Percentiles rank a stretch among this genome's conserved stretches.
Conservation (phyloP, 768 basidiomycete genomes). For the Asterophora parasitica region DNA sequence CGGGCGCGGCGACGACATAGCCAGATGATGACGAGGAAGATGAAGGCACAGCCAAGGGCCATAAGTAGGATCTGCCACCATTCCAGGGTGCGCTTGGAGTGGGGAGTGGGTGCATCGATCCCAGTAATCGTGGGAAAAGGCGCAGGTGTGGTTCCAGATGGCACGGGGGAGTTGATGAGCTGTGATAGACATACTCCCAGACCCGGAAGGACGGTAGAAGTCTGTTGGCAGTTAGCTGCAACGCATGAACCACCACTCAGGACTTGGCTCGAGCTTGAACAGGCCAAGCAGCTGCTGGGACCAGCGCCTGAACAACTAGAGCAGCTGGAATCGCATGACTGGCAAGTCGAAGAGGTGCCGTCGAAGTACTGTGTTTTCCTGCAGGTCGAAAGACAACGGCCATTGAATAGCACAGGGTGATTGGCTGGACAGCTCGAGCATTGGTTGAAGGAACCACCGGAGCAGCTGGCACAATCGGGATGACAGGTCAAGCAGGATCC, state of each 20-base stretch:
- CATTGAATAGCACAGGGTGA: constrained; percentile 67
- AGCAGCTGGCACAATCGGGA: constrained; percentile 77
- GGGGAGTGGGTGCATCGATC: constrained; percentile 41
- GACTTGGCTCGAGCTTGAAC: constrained; percentile 43
- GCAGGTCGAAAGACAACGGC: constrained; percentile 76
- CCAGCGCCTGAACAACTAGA: constrained; percentile 58
- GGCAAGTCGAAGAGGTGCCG: constrained; percentile 52
- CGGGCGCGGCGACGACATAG: constrained; percentile 64
- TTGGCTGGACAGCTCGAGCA: constrained; percentile 66
- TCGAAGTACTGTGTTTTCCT: constrained; percentile 68
- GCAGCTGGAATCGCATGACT: constrained; percentile 64
- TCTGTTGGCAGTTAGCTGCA: constrained; percentile 52
- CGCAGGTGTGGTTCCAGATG: constrained; percentile 39
- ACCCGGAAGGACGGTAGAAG: constrained; percentile 53
- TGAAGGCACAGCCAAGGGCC: constrained; percentile 77
- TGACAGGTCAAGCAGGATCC: constrained; percentile 71
- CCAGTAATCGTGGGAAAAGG: constrained; percentile 57
- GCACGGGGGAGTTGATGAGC: constrained; percentile 48
- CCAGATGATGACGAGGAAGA: constrained; percentile 62
- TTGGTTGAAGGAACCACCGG: constrained; percentile 66
- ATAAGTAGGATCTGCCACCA: constrained; percentile 89
- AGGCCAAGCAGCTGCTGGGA: constrained; percentile 50
- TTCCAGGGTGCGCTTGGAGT: constrained; percentile 34
- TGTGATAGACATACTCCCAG: constrained; percentile 78
- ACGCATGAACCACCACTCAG: constrained; percentile 49